Evolutionary conservation across 2,329 filamentous ascomycete species (phyloP).

Genomic region (Fusarium sp.): DNA sequence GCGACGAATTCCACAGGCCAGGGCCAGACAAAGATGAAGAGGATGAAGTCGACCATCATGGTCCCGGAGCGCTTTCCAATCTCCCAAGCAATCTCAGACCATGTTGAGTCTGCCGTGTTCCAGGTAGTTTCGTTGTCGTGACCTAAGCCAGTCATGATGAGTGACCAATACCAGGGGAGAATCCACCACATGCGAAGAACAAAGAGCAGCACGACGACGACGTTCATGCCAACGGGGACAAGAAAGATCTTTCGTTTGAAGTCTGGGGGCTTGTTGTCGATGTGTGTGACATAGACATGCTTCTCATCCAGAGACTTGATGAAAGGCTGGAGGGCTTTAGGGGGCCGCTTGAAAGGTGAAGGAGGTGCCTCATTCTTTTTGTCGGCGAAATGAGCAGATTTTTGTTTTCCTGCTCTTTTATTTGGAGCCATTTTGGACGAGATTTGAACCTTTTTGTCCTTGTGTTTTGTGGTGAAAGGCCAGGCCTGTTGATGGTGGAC

Average conservation of each 20-base stretch:
- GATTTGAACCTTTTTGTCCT: background rate
- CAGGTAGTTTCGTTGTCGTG: slow-evolving; percentile 75
- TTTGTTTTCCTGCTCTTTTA: slow-evolving; percentile 51
- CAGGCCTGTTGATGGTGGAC: slow-evolving; percentile 4
- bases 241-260: slow-evolving; percentile 87
- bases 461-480: background rate
- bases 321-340: slow-evolving; percentile 72
- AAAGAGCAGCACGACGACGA: slow-evolving; percentile 72
- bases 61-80: slow-evolving; percentile 69
- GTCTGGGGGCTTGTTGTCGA: slow-evolving; percentile 75
- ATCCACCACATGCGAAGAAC: slow-evolving; percentile 75
- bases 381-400: slow-evolving; percentile 36
- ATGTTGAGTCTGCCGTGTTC: slow-evolving; percentile 65
- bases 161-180: slow-evolving; percentile 76
- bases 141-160: slow-evolving; percentile 73
- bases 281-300: slow-evolving; percentile 85
- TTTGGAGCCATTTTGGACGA: slow-evolving; percentile 47
- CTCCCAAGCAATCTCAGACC: slow-evolving; percentile 66
- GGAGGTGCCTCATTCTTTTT: slow-evolving; percentile 56
- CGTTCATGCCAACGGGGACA: slow-evolving; percentile 82
- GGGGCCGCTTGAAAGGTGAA: slow-evolving; percentile 75
- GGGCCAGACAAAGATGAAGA: slow-evolving; percentile 75
- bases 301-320: slow-evolving; percentile 72
- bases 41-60: slow-evolving; percentile 79
- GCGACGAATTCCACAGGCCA: slow-evolving; percentile 80